These are phyloP conservation scores for Penicillium crustosum DNA, from an alignment of 2,329 filamentous ascomycete genomes.

Conservation along the genomic window DNA sequence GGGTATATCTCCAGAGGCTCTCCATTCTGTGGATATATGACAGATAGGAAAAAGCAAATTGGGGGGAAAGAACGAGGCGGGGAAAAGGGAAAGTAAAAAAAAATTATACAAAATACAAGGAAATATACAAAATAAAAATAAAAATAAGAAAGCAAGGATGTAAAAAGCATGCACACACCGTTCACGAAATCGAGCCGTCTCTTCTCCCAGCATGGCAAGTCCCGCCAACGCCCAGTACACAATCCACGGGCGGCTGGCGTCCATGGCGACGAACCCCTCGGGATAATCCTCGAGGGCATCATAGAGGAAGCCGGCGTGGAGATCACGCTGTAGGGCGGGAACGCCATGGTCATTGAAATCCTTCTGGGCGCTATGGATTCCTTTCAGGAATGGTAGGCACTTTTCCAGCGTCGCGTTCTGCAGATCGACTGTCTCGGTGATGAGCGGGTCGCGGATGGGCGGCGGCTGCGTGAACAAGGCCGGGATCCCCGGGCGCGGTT, in stretches of 20 bases:
- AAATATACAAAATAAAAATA: slow-evolving; percentile 4
- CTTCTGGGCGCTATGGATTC: slow-evolving; percentile 50
- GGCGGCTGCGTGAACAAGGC: slow-evolving; percentile 50
- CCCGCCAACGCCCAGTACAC: slow-evolving; percentile 87
- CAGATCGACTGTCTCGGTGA: slow-evolving; percentile 65
- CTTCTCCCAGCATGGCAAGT: slow-evolving; percentile 73
- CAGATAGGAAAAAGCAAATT: slow-evolving; percentile 1
- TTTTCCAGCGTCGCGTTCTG: slow-evolving; percentile 69
- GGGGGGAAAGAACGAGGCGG: not conserved
- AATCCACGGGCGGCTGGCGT: slow-evolving; percentile 90
- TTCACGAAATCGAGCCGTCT: slow-evolving; percentile 64
- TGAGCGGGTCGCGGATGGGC: slow-evolving; percentile 63
- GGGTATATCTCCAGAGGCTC: not conserved
- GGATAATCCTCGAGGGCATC: slow-evolving; percentile 62
- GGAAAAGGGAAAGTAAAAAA: not conserved
- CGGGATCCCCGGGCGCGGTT: slow-evolving; percentile 33
- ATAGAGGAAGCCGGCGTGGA: slow-evolving; percentile 52
- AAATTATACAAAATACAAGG: not conserved
- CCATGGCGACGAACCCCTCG: slow-evolving; percentile 67
- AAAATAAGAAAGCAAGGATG: slow-evolving; percentile 3
- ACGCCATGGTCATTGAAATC: slow-evolving; percentile 70
- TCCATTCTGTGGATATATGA: slow-evolving; percentile 1
- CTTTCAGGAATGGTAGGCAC: slow-evolving; percentile 67
- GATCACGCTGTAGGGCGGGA: slow-evolving; percentile 66
- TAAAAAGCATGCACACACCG: slow-evolving; percentile 39